Evolutionary conservation across 768 basidiomycete genomes (phyloP).

Genomic region (Calocybe cyanea): DNA sequence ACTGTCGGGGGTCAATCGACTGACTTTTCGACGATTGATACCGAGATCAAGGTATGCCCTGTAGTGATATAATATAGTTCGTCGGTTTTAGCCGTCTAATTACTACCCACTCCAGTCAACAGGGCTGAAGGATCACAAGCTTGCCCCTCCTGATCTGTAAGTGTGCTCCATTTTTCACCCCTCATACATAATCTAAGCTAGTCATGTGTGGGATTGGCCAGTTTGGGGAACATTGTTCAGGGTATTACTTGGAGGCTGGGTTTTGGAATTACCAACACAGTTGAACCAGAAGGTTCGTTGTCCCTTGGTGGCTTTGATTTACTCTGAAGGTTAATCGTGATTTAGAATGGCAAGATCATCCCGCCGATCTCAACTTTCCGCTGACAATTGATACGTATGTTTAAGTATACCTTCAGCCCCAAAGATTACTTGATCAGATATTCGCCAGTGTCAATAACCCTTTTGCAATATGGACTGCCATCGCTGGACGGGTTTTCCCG

Average conservation of each 20-base stretch:
- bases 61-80: neutral
- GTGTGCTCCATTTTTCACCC: constrained; percentile 18
- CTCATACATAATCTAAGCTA: neutral
- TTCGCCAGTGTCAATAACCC: constrained; percentile 55
- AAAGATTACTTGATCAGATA: no score
- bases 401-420: no score
- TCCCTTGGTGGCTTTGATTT: no score
- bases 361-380: constrained; percentile 48
- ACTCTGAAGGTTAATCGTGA: neutral
- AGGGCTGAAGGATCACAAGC: constrained; percentile 47
- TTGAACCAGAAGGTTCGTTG: constrained; percentile 50
- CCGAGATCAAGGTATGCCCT: constrained; percentile 46
- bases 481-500: constrained; percentile 8
- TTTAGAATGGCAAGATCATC: constrained; percentile 57
- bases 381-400: constrained; percentile 48
- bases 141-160: constrained; percentile 60
- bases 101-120: constrained; percentile 36
- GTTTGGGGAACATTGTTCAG: constrained; percentile 50
- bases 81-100: neutral
- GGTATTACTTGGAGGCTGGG: constrained; percentile 63
- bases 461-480: constrained; percentile 41
- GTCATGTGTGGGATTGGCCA: constrained; percentile 15
- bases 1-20: constrained; percentile 60
- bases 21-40: constrained; percentile 55
- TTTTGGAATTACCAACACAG: constrained; percentile 49